Evolutionary conservation across 1,139 yeast species (phyloP).

Genomic region (Debaryomyces udenii): DNA sequence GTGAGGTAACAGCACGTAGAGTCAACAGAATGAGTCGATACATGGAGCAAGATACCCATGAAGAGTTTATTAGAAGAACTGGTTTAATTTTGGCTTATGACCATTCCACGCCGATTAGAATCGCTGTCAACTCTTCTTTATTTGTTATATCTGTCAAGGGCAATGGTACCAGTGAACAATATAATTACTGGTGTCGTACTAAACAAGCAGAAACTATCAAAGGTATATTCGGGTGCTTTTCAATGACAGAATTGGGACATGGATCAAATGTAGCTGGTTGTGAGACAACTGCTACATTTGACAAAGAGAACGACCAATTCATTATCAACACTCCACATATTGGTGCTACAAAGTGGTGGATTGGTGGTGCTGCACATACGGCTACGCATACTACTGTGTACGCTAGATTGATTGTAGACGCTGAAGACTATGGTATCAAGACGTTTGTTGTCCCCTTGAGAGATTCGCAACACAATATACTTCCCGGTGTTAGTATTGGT

Average conservation of each 20-base stretch:
- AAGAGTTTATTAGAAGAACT: slow-evolving; percentile 40
- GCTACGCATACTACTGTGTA: slow-evolving; percentile 48
- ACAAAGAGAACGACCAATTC: slow-evolving; percentile 43
- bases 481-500: slow-evolving; percentile 49
- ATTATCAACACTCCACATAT: slow-evolving; percentile 51
- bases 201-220: slow-evolving; percentile 41
- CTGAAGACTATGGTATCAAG: slow-evolving; percentile 52
- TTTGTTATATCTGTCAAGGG: slow-evolving; percentile 72
- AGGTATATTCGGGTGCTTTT: slow-evolving; percentile 50
- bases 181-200: slow-evolving; percentile 42
- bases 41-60: slow-evolving; percentile 39
- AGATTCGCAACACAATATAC: slow-evolving; percentile 45
- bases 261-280: slow-evolving; percentile 51
- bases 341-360: slow-evolving; percentile 58
- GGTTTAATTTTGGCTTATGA: slow-evolving; percentile 61
- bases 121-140: slow-evolving; percentile 69
- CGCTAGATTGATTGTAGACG: slow-evolving; percentile 47
- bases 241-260: slow-evolving; percentile 54
- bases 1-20: slow-evolving; percentile 40
- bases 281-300: slow-evolving; percentile 52
- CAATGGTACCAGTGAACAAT: slow-evolving; percentile 60
- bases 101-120: slow-evolving; percentile 58
- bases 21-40: slow-evolving; percentile 43
- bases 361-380: slow-evolving; percentile 56
- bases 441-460: slow-evolving; percentile 53